These are phyloP conservation scores for Colletotrichum tamarilloi DNA, from an alignment of 2,329 filamentous ascomycete genomes.

Conservation along the genomic window DNA sequence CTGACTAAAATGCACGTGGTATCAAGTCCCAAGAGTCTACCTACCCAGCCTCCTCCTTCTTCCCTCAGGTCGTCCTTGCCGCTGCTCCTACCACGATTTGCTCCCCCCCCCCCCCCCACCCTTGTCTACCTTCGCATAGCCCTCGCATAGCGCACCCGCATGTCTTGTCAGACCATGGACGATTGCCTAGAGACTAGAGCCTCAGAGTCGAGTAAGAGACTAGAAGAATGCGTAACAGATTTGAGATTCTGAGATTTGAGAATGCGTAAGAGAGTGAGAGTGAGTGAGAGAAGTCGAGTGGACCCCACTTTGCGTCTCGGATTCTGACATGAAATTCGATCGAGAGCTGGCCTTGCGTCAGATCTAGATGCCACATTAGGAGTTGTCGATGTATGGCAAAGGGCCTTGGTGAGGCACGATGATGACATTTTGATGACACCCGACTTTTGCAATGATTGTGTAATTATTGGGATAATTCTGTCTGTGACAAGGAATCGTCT, in stretches of 20 bases:
- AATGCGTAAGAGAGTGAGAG: background rate
- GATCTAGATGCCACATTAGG: background rate
- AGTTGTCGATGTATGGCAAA: too few relatives aligned
- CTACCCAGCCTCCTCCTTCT: background rate
- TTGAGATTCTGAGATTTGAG: too few relatives aligned
- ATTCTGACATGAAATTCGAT: background rate
- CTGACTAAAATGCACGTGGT: constrained; percentile 27
- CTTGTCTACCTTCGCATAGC: background rate
- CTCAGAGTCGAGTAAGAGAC: too few relatives aligned
- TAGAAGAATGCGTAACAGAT: too few relatives aligned
- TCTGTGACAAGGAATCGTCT: too few relatives aligned
- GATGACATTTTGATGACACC: background rate
- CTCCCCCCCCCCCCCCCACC: background rate
- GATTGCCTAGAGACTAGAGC: background rate
- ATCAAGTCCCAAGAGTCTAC: background rate
- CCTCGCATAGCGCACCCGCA: background rate
- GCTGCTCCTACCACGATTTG: background rate
- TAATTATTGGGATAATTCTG: too few relatives aligned
- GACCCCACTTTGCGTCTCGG: background rate
- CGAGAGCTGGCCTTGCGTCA: background rate
- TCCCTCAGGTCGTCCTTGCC: background rate
- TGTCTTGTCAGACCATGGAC: background rate
- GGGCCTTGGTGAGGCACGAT: background rate
- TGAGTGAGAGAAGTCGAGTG: background rate
- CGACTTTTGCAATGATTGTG: background rate